Evolutionary conservation across 208 protist genomes (phyloP), one percentile per base, ranked within the genome.

Genomic region (Crithidia acanthocephali): DNA sequence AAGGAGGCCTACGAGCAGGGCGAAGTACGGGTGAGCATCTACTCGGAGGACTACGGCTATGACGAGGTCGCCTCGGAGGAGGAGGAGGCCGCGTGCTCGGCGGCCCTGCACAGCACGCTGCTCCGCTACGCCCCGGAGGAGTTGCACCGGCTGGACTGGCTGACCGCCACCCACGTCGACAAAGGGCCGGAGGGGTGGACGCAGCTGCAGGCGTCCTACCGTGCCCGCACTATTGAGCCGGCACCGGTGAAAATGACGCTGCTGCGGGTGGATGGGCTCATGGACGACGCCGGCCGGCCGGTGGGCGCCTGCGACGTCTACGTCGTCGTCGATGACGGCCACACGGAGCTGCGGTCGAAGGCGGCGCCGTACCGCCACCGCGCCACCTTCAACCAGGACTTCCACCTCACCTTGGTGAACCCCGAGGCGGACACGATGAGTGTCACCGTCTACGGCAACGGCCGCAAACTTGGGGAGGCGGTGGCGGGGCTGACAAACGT

Each of bases 71-170:
- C 83, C 22, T 62, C 87, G 18, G 68, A 82, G 65, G 73, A 80
- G 55, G 81, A 82, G 63, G 87, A 91, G 59, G 74, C 68, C 28
- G 72, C 76, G 47, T 93, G 88, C 69, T 84, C 74, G 32, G 53
- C 80, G 23, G 76, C 83, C 35, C 75, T 92, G 20, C 87, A 87
- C 57, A 64, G 62, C n/a, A 68, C 87, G 18, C 62, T 95, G 45
- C 44, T 50, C 61, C 84, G 59, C 20, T 82, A 91, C 74, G 86
- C 86, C 11, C 88, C 86, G 13, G 47, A 84, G 65, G 83, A 92
- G 70, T 79, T 95, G 58, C 91, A 95, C 68, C 84, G 86, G 47
- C 73, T 92, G 23, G 87, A 95, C 65, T 95, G 88, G 86, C 79
- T 90, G 71, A 68, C 67, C 30, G 56, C 48, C 23, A 57, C 66